A percentile compares a stretch with the other conserved stretches of the same genome.
These are phyloP conservation scores for Aspergillus asperescens DNA, from an alignment of 495 filamentous ascomycete species.

Conservation along the genomic window DNA sequence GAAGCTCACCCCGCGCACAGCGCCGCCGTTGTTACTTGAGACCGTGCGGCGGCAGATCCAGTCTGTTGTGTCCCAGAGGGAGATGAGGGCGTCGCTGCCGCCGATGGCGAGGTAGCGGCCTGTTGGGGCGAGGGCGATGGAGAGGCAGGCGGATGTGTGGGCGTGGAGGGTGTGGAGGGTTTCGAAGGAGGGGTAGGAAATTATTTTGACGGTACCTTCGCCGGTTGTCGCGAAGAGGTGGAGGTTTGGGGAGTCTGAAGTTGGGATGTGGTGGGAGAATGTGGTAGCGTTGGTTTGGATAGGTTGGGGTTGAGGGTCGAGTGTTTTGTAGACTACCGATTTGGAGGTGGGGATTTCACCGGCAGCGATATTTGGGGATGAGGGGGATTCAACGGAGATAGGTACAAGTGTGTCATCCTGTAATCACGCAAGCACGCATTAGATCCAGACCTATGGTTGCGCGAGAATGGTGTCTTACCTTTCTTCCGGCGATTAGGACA, in stretches of 20 bases:
- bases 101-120: conserved; percentile 81
- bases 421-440: background rate
- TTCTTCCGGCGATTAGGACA: conserved; percentile 76
- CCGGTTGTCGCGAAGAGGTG: conserved; percentile 73
- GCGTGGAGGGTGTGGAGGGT: conserved; percentile 63
- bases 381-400: conserved; percentile 48
- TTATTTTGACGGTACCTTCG: conserved; percentile 75
- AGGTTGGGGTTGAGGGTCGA: conserved; percentile 61
- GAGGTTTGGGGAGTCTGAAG: conserved; percentile 33
- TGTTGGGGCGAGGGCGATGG: conserved; percentile 66
- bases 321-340: conserved; percentile 36
- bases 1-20: conserved; percentile 81
- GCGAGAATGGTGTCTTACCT: conserved; percentile 46
- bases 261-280: conserved; percentile 63
- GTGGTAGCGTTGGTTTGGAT: conserved; percentile 75
- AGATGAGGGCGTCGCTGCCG: conserved; percentile 80
- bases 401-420: conserved; percentile 69
- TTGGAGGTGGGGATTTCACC: conserved; percentile 14
- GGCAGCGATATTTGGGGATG: conserved; percentile 30
- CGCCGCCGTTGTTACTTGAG: conserved; percentile 62
- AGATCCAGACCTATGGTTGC: background rate
- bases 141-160: conserved; percentile 73
- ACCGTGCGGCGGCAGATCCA: conserved; percentile 86
- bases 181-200: conserved; percentile 57
- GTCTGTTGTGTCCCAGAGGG: conserved; percentile 86